Base-by-base conservation (phyloP, 2,329 filamentous ascomycete species). In the Exophiala sp. region DNA sequence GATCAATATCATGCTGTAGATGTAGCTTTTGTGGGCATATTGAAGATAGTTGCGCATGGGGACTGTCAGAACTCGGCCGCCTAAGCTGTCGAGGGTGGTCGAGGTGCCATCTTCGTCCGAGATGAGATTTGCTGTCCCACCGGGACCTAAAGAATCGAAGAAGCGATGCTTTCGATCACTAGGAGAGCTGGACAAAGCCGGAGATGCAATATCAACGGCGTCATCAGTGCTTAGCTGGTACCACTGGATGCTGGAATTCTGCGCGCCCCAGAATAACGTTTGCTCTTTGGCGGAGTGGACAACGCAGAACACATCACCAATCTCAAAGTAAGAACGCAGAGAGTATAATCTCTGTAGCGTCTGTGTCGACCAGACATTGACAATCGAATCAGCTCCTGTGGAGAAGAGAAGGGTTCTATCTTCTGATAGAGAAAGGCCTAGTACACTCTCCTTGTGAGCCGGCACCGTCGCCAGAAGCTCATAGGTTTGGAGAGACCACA, bases 281-380 rank as follows among this genome's bases (percentile, higher is more conserved):
- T 91, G 80, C 61, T 88, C 76, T 58, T 82, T 78, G 5, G 81
- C 72, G 2, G 89, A 95, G 67, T 95, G 96, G 1, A 85, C 85
- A n/a, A 95, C 83, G 60, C 88, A 95, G 66, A 97, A 97, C 52
- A 98, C 82, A 70, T 98, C 93, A 52, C 93, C 93, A 34, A 95
- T 86, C 61, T 97, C 93, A 68, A 95, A 91, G 42, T 84, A 85
- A 56, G 89, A 94, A 73, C 95, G 95, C 55, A 97, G 86, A 56
- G 93, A 88, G 71, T 90, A 93, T 1, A 93, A 75, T 22, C 86
- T 82, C 48, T 78, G 79, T 66, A 95, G 82, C 4, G 81, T 56
- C 37, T 73, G 76, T 1, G 90, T 86, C 61, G 82, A 85, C 93
- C 93, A 98, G 35, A 95, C 88, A 66, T 95, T 96, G 64, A 97